Evolutionary conservation across 148 eudicot species (phyloP).

Genomic region (Rhododendron simsii): DNA sequence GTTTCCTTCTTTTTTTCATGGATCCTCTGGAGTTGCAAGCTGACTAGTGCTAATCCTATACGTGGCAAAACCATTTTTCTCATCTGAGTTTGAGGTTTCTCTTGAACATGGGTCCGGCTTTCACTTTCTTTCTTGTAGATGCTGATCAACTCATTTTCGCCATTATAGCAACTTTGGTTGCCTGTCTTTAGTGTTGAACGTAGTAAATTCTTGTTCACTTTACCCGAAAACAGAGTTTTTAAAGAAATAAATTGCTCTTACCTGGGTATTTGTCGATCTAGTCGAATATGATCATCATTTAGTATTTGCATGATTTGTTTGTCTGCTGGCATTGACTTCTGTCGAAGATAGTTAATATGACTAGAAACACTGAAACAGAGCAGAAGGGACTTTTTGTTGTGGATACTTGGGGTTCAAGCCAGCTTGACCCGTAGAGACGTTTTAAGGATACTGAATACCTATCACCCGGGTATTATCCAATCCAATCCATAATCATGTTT

Average conservation of each 20-base stretch:
- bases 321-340: background rate
- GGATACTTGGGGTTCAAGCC: background rate
- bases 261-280: background rate
- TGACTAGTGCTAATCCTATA: background rate
- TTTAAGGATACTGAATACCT: background rate
- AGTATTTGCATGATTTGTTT: background rate
- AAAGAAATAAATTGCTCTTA: background rate
- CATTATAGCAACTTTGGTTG: background rate
- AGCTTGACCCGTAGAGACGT: background rate
- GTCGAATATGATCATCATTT: background rate
- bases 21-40: constrained; percentile 1
- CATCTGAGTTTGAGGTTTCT: background rate
- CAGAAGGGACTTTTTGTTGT: background rate
- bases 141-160: background rate
- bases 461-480: background rate
- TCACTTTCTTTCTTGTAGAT: background rate
- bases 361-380: background rate
- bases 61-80: background rate
- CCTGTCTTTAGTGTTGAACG: background rate
- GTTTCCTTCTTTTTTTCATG: background rate
- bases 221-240: background rate
- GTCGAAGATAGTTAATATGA: background rate
- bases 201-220: background rate
- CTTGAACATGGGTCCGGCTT: background rate
- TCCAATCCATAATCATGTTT: background rate